A percentile compares a stretch with the other conserved stretches of the same genome.
These are phyloP conservation scores for Hymenoscyphus infarciens DNA, from an alignment of 2,329 filamentous ascomycete genomes.

Conservation along the genomic window DNA sequence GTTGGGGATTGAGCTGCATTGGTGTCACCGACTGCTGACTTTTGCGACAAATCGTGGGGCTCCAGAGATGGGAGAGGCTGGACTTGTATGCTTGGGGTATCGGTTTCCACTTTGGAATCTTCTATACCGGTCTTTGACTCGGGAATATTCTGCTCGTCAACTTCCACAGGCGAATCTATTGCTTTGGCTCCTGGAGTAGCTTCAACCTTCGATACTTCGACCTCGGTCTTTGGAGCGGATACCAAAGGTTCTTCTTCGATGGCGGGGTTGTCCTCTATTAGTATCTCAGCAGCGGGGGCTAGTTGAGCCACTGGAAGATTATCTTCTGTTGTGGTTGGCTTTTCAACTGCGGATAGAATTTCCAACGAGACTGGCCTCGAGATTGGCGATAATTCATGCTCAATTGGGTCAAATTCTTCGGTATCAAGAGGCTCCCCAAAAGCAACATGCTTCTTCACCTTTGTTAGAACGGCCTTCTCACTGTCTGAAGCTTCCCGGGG, in stretches of 20 bases:
- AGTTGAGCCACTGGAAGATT: not conserved
- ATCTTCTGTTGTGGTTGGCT: not conserved
- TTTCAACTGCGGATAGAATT: not conserved
- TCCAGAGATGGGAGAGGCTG: slow-evolving; percentile 13
- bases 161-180: slow-evolving; percentile 8
- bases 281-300: not conserved
- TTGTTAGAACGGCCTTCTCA: not conserved
- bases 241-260: not conserved
- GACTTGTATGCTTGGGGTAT: slow-evolving; percentile 9
- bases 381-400: not conserved
- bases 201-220: not conserved
- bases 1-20: slow-evolving; percentile 27
- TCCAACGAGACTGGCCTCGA: not conserved
- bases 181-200: not conserved
- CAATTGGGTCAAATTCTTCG: not conserved
- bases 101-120: slow-evolving; percentile 18
- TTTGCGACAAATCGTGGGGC: slow-evolving; percentile 14
- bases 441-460: slow-evolving; percentile 7
- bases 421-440: slow-evolving; percentile 6
- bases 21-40: slow-evolving; percentile 36
- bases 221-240: not conserved
- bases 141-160: slow-evolving; percentile 25
- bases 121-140: slow-evolving; percentile 32
- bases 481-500: not conserved
- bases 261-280: not conserved